Percentiles rank a stretch among this genome's conserved stretches.
Evolutionary conservation across 208 protist species (phyloP).

Genomic region (Leishmania turanica): DNA sequence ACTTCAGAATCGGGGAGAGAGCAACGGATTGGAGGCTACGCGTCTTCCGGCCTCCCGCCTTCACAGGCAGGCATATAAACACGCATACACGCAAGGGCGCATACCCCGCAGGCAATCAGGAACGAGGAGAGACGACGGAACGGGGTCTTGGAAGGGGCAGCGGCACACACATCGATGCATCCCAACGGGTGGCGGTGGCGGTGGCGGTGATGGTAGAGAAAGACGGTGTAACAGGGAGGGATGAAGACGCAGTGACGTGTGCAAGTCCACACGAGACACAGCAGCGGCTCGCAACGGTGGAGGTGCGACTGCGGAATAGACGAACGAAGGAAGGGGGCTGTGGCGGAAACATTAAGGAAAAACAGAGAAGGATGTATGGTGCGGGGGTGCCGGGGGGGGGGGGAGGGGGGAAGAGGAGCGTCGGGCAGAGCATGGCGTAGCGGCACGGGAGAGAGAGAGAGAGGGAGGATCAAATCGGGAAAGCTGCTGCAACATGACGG

Average conservation of each 20-base stretch:
- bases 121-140: neutral
- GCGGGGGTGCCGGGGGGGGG: no score
- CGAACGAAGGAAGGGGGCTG: neutral
- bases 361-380: neutral
- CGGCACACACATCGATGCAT: neutral
- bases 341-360: neutral
- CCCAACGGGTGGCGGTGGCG: neutral
- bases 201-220: neutral
- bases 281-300: neutral
- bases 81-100: neutral
- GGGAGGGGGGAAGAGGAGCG: neutral
- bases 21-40: no score
- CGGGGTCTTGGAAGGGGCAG: neutral
- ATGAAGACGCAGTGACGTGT: neutral
- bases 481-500: neutral
- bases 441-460: neutral
- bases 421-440: neutral
- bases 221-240: neutral
- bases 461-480: neutral
- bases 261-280: neutral
- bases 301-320: neutral
- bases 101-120: neutral
- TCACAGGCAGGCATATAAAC: neutral
- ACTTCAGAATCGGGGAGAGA: no score
- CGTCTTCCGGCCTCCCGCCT: no score